Evolutionary conservation across 768 basidiomycete species (phyloP), one percentile per base, ranked within the genome.

Genomic region (Boletus huronensis): DNA sequence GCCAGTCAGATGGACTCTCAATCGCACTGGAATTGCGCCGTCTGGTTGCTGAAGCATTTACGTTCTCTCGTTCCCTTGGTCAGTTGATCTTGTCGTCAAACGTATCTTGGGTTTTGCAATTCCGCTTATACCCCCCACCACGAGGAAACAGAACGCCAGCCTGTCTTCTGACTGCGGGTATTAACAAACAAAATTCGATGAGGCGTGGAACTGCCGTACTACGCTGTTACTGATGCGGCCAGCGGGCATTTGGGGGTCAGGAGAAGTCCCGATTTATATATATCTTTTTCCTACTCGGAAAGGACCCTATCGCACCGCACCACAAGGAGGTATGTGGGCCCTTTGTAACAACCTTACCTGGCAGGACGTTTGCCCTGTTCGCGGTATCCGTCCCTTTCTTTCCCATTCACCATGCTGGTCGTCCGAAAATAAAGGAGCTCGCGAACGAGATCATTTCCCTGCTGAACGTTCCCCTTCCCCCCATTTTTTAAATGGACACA

Each of bases 51-150:
- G 5, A 13, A 16, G 16, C 19, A n/a, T 45, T 57, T 55, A 57
- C 53, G 53, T 48, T 48, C 40, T 25, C 14, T 19, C 13, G 6
- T 38, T 26, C 29, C 23, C 23, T 23, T 34, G 23, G 48, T 46
- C 29, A 40, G 44, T 57, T 19, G 6, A 26, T 28, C 25, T 11
- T 28, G 26, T 48, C 47, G 26, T 17, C 32, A 11, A 16, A 50
- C 19, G 11, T 26, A 16, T 40, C 28, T 19, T 29, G 6, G 8
- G n/a, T 19, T 21, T 35, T 26, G 8, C 41, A 48, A 45, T 48
- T 43, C 49, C 45, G 46, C 46, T 57, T 52, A 48, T 48, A 14
- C 19, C 10, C 42, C 50, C n/a, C n/a, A 39, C 50, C 57, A 48
- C 2, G 57, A 53, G 47, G 55, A 42, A 52, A 38, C 34, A 21